Base-by-base conservation (phyloP, 768 basidiomycete species). In the Hydnomerulius pinastri region DNA sequence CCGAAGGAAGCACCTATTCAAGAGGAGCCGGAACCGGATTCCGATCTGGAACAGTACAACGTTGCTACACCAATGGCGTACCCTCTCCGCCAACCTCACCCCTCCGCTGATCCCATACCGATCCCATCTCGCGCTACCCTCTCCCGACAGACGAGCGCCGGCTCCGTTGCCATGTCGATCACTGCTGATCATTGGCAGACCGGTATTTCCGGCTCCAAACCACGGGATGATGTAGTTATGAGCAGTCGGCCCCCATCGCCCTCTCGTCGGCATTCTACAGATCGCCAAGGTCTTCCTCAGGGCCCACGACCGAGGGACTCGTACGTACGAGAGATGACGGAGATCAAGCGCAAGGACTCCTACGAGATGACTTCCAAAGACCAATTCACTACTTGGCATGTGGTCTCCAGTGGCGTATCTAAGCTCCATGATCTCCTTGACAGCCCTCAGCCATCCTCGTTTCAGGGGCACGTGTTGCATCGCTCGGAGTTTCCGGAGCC, bases 351-450 rank as follows among this genome's bases (percentile, higher is more conserved):
- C 25, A 53, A 58, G 25, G 58, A 60, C 11, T 58, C 56, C 8
- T 21, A 32, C 24, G 64, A 59, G 39, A 45, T 58, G 50, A 33
- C 42, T 58, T 46, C 55, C 39, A 70, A 68, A 43, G 64, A 68
- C 38, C 65, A 58, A 57, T 58, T 64, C 45, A 50, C 23, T 18
- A 44, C 48, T 32, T 58, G 46, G 53, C 61, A 35, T 55, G 56
- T 30, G 53, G 49, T 35, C 57, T 58, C 32, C 50, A 56, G 28
- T 62, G 64, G 39, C 65, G 71, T 58, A 58, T 62, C 68, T 30
- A 73, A 77, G 50, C 62, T 84, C 7, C 68, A 77, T 25, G 77
- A 79, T 50, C 66, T 83, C 9, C 72, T 83, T 11, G 71, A 70
- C 40, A 75, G 76, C 45, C 65, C 74, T 15, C 56, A 64, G 37